These are phyloP conservation scores for Medicago ruthenica DNA, from an alignment of 306 rosid species.

Conservation along the genomic window DNA sequence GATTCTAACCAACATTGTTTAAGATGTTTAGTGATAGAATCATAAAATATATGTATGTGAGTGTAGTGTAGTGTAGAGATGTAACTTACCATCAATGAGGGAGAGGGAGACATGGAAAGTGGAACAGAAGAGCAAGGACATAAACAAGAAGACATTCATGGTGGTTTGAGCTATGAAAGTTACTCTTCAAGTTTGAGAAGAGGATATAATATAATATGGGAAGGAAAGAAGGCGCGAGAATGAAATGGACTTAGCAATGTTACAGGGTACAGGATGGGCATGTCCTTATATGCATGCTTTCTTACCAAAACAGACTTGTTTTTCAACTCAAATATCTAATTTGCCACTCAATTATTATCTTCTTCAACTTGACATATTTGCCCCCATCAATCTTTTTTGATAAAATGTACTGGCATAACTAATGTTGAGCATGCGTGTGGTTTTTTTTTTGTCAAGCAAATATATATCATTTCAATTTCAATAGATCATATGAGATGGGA, in stretches of 20 bases:
- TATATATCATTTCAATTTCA: too few relatives aligned
- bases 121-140: conserved; percentile 64
- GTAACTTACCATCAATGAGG: conserved; percentile 69
- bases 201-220: not conserved
- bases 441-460: too few relatives aligned
- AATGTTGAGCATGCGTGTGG: too few relatives aligned
- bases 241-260: conserved; percentile 5
- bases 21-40: too few relatives aligned
- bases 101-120: conserved; percentile 61
- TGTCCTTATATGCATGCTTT: conserved; percentile 72
- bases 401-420: too few relatives aligned
- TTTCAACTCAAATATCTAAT: conserved; percentile 33
- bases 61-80: too few relatives aligned
- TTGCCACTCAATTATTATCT: conserved; percentile 52
- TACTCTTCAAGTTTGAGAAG: conserved; percentile 19
- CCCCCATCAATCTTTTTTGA: not conserved
- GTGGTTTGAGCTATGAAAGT: not conserved
- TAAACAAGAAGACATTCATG: conserved; percentile 46
- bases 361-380: conserved; percentile 42
- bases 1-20: too few relatives aligned
- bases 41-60: not conserved
- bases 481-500: too few relatives aligned
- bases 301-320: conserved; percentile 44
- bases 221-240: conserved; percentile 31
- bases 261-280: conserved; percentile 26